These are phyloP conservation scores for Pleurotus sapidus DNA, from an alignment of 768 basidiomycete species.

Conservation along the genomic window DNA sequence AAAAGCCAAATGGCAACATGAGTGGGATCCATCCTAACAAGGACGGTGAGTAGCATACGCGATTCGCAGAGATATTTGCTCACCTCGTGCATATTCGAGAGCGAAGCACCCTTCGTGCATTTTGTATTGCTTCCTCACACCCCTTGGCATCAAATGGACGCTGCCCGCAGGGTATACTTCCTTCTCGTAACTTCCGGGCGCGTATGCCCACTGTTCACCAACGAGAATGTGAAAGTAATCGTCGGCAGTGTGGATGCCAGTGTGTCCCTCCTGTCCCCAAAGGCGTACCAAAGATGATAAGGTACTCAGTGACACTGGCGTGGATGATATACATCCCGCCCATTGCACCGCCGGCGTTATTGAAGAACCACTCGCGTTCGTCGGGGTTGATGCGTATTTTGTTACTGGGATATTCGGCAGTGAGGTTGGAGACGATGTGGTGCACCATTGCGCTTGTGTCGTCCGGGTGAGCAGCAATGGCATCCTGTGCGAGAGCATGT, in stretches of 20 bases:
- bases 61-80: too few species aligned
- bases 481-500: constrained; percentile 70
- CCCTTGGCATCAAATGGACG: constrained; percentile 81
- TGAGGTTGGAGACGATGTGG: constrained; percentile 82
- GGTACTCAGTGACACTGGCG: constrained; percentile 94
- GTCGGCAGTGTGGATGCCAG: constrained; percentile 91
- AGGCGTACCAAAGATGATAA: constrained; percentile 94
- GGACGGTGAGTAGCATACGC: too few species aligned
- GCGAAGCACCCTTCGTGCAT: constrained; percentile 19
- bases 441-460: constrained; percentile 72
- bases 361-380: constrained; percentile 88
- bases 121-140: constrained; percentile 93
- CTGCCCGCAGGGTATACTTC: constrained; percentile 84
- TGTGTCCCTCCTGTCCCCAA: constrained; percentile 97
- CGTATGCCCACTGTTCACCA: constrained; percentile 95
- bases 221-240: constrained; percentile 96
- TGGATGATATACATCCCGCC: constrained; percentile 98
- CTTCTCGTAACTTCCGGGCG: constrained; percentile 73
- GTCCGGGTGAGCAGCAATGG: constrained; percentile 63
- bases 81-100: too few species aligned
- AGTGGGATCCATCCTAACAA: too few species aligned
- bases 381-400: constrained; percentile 44
- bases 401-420: constrained; percentile 55
- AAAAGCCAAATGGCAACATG: too few species aligned
- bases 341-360: constrained; percentile 98